A percentile compares a stretch with the other conserved stretches of the same genome.
Conservation (phyloP, 805 yeast species). For the Alloascoidea hylecoeti region DNA sequence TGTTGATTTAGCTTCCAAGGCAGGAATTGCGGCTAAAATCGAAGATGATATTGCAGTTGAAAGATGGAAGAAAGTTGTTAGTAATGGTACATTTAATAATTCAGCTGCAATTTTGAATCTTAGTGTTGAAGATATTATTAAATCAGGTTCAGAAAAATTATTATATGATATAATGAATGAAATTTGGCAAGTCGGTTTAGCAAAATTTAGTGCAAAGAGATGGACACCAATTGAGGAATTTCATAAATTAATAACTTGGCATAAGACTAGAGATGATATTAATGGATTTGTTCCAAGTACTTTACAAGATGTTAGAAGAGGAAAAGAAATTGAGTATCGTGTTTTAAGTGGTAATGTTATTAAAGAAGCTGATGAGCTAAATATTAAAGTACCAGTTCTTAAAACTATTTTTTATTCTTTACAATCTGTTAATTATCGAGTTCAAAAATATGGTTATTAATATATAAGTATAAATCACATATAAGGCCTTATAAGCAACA, state of each 20-base stretch:
- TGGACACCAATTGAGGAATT: constrained; percentile 4
- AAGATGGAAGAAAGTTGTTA: constrained; percentile 7
- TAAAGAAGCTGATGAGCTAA: constrained; percentile 5
- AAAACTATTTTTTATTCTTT: constrained; percentile 4
- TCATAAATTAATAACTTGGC: constrained; percentile 2
- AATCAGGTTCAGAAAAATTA: constrained; percentile 4
- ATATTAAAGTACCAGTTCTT: constrained; percentile 6
- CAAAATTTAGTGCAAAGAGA: constrained; percentile 4
- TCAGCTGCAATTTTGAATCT: constrained; percentile 6
- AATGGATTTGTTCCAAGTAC: constrained; percentile 7
- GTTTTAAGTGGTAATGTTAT: constrained; percentile 6
- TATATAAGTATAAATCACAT: no score
- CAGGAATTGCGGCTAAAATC: constrained; percentile 2
- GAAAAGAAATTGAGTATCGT: constrained; percentile 6
- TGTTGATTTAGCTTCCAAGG: constrained; percentile 2
- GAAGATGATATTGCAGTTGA: constrained; percentile 4
- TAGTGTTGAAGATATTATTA: constrained; percentile 4
- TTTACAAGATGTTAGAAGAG: constrained; percentile 8
- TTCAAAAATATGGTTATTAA: neutral
- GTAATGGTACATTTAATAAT: constrained; percentile 8
- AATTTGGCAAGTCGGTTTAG: constrained; percentile 6
- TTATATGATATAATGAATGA: constrained; percentile 3
- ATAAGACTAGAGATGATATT: constrained; percentile 1
- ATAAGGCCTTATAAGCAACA: no score
- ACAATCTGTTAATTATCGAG: constrained; percentile 5